These are phyloP conservation scores for Sphaceloma murrayae DNA, from an alignment of 2,329 filamentous ascomycete genomes.

Conservation along the genomic window DNA sequence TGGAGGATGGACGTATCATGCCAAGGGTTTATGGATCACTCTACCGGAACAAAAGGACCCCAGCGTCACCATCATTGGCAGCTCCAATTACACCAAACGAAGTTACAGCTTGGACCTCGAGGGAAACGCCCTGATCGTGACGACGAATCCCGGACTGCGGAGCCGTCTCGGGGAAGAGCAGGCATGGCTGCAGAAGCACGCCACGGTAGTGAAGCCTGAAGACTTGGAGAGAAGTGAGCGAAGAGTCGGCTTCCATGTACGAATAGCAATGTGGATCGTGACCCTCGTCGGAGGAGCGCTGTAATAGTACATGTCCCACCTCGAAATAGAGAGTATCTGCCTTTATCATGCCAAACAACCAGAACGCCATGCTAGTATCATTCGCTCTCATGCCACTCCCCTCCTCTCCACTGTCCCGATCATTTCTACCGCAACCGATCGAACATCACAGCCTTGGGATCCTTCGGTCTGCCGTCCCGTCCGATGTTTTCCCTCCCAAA, in stretches of 20 bases:
- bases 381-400: background rate
- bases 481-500: constrained; percentile 85
- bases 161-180: constrained; percentile 68
- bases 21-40: constrained; percentile 89
- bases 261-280: constrained; percentile 90
- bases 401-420: background rate
- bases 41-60: constrained; percentile 55
- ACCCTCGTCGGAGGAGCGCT: constrained; percentile 77
- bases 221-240: constrained; percentile 76
- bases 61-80: constrained; percentile 74
- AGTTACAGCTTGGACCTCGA: constrained; percentile 91
- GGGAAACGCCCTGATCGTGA: constrained; percentile 77
- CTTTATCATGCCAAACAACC: background rate
- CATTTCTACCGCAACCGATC: constrained; percentile 16
- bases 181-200: constrained; percentile 66
- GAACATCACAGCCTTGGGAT: constrained; percentile 95
- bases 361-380: constrained; percentile 13
- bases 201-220: constrained; percentile 57
- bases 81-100: constrained; percentile 90
- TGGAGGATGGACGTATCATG: constrained; percentile 93
- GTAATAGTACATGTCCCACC: constrained; percentile 33
- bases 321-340: background rate
- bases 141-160: constrained; percentile 62
- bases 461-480: constrained; percentile 73
- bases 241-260: constrained; percentile 73